These are phyloP conservation scores for Mortierella sp. DNA, from an alignment of 371 early-diverging fungal species.

Conservation along the genomic window DNA sequence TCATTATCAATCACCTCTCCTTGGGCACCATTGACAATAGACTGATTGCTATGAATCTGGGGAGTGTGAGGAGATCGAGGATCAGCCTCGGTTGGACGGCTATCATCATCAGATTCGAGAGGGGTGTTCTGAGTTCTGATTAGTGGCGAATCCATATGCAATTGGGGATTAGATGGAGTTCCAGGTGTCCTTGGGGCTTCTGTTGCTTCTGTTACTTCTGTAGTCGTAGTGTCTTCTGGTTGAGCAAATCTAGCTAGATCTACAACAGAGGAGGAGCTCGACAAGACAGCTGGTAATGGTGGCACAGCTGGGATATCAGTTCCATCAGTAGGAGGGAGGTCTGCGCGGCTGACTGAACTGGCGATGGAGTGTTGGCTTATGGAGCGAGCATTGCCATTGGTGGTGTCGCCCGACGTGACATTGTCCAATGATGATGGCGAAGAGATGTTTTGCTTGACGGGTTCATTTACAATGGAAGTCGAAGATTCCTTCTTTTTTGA, in stretches of 20 bases:
- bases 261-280: conserved; percentile 11
- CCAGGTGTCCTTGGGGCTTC: not conserved
- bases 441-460: conserved; percentile 11
- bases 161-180: conserved; percentile 26
- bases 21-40: too few species aligned
- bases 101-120: conserved; percentile 3
- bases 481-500: conserved; percentile 25
- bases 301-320: conserved; percentile 4
- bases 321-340: not conserved
- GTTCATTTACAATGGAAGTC: not conserved
- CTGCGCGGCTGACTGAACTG: conserved; percentile 31
- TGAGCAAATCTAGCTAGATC: conserved; percentile 26
- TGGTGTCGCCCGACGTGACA: not conserved
- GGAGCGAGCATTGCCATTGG: not conserved
- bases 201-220: not conserved
- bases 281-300: conserved; percentile 7
- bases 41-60: too few species aligned
- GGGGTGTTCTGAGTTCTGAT: conserved; percentile 8
- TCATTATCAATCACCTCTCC: too few species aligned
- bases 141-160: conserved; percentile 18
- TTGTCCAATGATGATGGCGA: conserved; percentile 5
- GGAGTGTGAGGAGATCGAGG: conserved; percentile 28
- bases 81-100: conserved; percentile 30
- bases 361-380: conserved; percentile 31
- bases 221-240: not conserved